Percentiles rank a stretch among this genome's conserved stretches.
phyloP scores from a whole-genome alignment of 805 yeast genomes.

The Wickerhamomyces chambardii region DNA sequence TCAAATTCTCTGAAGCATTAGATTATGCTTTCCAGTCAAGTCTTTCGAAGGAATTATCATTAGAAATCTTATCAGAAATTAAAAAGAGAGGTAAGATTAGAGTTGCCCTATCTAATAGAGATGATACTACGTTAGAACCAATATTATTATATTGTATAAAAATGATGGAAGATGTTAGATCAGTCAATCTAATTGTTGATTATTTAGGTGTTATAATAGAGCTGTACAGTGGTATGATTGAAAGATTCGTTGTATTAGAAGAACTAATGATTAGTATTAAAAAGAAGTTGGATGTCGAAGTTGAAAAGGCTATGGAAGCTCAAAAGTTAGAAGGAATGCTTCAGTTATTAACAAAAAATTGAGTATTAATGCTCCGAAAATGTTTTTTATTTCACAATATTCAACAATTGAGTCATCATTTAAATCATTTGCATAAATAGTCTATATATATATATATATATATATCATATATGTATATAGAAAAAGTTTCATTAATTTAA shows the following conservation, averaged over 20 bases:
- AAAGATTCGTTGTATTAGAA: conserved; percentile 67
- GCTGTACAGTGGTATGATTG: conserved; percentile 68
- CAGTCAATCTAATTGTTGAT: conserved; percentile 49
- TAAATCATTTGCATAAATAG: too few relatives aligned
- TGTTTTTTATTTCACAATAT: too few relatives aligned
- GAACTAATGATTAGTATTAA: conserved; percentile 57
- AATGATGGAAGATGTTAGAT: conserved; percentile 71
- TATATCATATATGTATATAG: too few relatives aligned
- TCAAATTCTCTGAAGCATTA: conserved; percentile 89
- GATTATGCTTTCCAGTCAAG: conserved; percentile 81
- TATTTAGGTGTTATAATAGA: conserved; percentile 68
- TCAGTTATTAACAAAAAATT: conserved; percentile 59
- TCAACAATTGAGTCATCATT: too few relatives aligned
- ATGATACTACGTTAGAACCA: conserved; percentile 81
- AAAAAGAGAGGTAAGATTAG: conserved; percentile 84
- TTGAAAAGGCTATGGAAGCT: conserved; percentile 77
- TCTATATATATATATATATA: conserved; percentile 17
- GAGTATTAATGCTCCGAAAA: conserved; percentile 3
- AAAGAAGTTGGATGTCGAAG: conserved; percentile 57
- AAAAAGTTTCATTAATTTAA: too few relatives aligned
- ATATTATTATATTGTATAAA: conserved; percentile 75
- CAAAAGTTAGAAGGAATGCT: conserved; percentile 90
- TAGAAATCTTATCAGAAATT: conserved; percentile 79
- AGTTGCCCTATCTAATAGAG: conserved; percentile 73
- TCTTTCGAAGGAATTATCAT: conserved; percentile 67